These are phyloP conservation scores for Jaapia argillacea DNA, from an alignment of 768 basidiomycete genomes.

Conservation along the genomic window DNA sequence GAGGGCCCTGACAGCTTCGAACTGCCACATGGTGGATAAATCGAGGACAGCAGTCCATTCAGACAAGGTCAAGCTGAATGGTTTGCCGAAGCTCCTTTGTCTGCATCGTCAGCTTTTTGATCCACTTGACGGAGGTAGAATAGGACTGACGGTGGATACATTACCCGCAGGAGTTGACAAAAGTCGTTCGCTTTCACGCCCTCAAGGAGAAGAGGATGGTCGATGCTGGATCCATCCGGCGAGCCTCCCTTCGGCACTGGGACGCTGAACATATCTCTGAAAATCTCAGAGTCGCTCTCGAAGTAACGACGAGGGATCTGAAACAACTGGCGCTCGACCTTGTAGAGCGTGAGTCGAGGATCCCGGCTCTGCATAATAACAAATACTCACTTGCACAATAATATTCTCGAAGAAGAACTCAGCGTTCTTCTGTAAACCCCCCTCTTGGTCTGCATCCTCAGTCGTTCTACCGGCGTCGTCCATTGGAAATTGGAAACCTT, in stretches of 20 bases:
- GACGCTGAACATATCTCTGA: not conserved
- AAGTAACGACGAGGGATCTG: not conserved
- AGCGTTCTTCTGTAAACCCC: too few species aligned
- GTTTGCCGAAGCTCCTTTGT: conserved; percentile 18
- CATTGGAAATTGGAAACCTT: too few species aligned
- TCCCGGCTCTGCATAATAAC: too few species aligned
- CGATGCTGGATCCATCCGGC: conserved; percentile 16
- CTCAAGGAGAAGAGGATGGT: conserved; percentile 21
- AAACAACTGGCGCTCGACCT: not conserved
- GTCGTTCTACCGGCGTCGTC: too few species aligned
- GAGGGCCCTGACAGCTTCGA: conserved; percentile 28
- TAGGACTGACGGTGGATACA: conserved; percentile 47
- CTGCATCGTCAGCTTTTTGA: not conserved
- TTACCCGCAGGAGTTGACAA: conserved; percentile 46
- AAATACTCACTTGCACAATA: too few species aligned
- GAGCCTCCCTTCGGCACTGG: conserved; percentile 3
- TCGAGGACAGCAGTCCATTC: conserved; percentile 32
- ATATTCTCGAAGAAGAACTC: too few species aligned
- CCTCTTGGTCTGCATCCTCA: too few species aligned
- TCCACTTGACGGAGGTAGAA: not conserved
- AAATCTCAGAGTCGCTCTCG: not conserved
- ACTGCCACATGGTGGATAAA: conserved; percentile 30
- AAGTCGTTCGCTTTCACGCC: conserved; percentile 38
- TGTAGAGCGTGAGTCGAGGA: not conserved
- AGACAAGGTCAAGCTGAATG: conserved; percentile 22